Percentiles rank a stretch among this genome's conserved stretches.
Evolutionary conservation across 352 stramenopile genomes (phyloP).

Genomic region (Globisporangium parvum): DNA sequence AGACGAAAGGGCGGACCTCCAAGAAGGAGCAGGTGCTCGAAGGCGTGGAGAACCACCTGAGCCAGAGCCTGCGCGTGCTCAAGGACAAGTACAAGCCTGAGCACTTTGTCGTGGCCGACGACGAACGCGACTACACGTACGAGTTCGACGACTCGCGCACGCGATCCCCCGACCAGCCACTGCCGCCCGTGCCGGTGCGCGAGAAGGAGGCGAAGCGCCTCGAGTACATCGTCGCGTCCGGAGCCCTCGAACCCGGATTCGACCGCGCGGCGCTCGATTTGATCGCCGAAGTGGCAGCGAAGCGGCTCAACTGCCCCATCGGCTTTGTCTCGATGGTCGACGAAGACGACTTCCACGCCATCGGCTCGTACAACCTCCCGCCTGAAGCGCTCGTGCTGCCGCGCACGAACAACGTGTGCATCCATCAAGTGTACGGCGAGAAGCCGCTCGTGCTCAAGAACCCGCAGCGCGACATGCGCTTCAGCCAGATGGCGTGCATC

Average conservation of each 20-base stretch:
- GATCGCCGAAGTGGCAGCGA: conserved; percentile 45
- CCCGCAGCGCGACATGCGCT: conserved; percentile 55
- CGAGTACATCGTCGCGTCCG: conserved; percentile 34
- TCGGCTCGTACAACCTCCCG: conserved; percentile 34
- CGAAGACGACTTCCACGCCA: conserved; percentile 36
- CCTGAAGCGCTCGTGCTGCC: conserved; percentile 12
- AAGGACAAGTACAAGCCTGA: conserved; percentile 16
- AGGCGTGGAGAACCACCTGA: conserved; percentile 38
- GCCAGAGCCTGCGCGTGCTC: conserved; percentile 16
- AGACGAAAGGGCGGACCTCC: conserved; percentile 16
- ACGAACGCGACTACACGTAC: conserved; percentile 36
- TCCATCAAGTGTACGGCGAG: conserved; percentile 52
- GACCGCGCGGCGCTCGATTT: conserved; percentile 46
- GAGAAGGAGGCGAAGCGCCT: conserved; percentile 41
- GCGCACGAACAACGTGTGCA: conserved; percentile 51
- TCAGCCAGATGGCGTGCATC: conserved; percentile 39
- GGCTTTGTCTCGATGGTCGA: conserved; percentile 59
- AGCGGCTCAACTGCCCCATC: conserved; percentile 48
- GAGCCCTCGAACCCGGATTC: conserved; percentile 17
- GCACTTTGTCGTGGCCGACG: conserved; percentile 4
- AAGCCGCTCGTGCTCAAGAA: conserved; percentile 48
- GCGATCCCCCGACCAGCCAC: conserved; percentile 28
- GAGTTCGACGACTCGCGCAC: conserved; percentile 31
- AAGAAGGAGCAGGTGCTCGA: conserved; percentile 24
- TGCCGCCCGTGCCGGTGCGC: conserved; percentile 30